Evolutionary conservation across 169 alveolate species (phyloP), one percentile per base, ranked within the genome.

Genomic region (Cryptosporidium canis): DNA sequence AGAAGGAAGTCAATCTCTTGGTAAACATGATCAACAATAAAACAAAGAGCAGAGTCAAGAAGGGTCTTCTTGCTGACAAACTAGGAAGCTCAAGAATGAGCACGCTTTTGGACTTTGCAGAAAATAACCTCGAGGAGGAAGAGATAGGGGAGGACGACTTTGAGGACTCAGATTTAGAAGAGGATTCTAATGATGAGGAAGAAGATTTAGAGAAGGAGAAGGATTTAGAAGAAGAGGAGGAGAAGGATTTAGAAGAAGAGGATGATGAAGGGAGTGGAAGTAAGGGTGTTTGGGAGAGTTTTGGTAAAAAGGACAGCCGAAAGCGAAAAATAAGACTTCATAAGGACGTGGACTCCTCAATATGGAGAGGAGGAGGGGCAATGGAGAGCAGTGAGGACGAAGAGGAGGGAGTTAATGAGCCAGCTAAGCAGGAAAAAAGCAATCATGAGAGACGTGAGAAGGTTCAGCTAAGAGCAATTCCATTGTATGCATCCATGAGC

Each of bases 1-100:
- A 97, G 87, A 96, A 94, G 63, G 99, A 98, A 90, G 97, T 98
- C 83, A 90, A 93, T 72, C 94, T 91, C 33, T 93, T 98, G 43
- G 94, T 96, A 56, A 90, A 83, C 65, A 51, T 92, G 85, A 92
- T 98, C 45, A 90, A 92, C 18, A 90, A 93, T 35, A 85, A 91
- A 92, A 92, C 83, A 90, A 93, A 92, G 85, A 91, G 82, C 37
- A 77, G 83, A 41, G 66, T 84, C 70, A 53, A 44, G 44, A 83
- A 55, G 83, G 66, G 12, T 61, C 8, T 5, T 51, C 12, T 39
- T 43, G 35, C 47, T 37, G 58, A 29, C 31, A 39, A 53, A 24
- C 39, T 48, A 29, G 48, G 14, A 61, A 82, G 43, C 48, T 67
- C 47, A 72, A 83, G n/a, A 65, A 44, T 35, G 39, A 51, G 43